Conservation (phyloP, 306 rosid genomes). For the Hippophae rhamnoides region DNA sequence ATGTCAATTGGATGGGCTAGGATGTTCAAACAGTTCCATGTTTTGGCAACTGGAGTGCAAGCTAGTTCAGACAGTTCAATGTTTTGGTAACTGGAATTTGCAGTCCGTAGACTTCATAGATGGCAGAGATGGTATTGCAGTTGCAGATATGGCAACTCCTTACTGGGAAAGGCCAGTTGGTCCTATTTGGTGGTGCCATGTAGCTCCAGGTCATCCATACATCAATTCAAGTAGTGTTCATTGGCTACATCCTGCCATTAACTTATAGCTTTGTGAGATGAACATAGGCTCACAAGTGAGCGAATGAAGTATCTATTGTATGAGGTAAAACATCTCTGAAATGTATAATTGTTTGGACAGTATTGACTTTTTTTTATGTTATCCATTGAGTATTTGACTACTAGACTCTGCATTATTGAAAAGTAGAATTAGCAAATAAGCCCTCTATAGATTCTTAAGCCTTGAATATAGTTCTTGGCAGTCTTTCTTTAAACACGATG, state of each 20-base stretch:
- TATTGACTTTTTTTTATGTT: not conserved
- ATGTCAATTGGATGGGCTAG: conserved; percentile 12
- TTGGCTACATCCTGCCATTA: conserved; percentile 27
- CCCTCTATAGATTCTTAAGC: too few species aligned
- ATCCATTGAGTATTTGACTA: too few species aligned
- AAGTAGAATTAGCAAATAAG: too few species aligned
- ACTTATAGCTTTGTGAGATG: conserved; percentile 20
- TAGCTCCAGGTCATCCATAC: conserved; percentile 18
- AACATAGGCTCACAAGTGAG: conserved; percentile 22
- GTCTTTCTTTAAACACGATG: too few species aligned
- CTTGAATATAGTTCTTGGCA: too few species aligned
- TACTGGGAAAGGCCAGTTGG: conserved; percentile 20
- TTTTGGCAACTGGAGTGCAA: conserved; percentile 25
- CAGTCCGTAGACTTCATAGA: conserved; percentile 23
- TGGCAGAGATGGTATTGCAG: conserved; percentile 32
- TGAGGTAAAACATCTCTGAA: conserved; percentile 13
- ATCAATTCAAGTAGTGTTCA: conserved; percentile 17
- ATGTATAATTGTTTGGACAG: not conserved
- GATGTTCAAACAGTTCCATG: conserved; percentile 27
- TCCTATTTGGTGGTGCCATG: conserved; percentile 31
- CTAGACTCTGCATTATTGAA: too few species aligned
- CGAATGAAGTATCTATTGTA: conserved; percentile 23
- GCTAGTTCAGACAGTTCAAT: conserved; percentile 35
- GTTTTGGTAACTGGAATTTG: conserved; percentile 27
- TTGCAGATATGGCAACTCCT: conserved; percentile 23